Evolutionary conservation across 371 early-diverging fungal species (phyloP).

Genomic region (Circinella minor): DNA sequence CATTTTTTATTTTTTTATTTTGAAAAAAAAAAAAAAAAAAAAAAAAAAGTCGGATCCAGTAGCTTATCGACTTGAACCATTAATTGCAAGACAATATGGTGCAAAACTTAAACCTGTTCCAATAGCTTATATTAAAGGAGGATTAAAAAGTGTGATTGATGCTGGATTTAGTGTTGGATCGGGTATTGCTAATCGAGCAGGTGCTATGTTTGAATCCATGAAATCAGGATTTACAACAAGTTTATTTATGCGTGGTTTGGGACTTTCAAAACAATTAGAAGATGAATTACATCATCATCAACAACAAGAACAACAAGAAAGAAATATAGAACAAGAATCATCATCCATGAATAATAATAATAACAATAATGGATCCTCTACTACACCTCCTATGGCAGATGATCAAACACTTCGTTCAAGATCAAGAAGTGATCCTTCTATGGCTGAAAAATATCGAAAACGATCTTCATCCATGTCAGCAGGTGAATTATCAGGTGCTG

Average conservation of each 20-base stretch:
- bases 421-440: constrained; percentile 33
- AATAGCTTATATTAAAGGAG: constrained; percentile 85
- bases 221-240: constrained; percentile 60
- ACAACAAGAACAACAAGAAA: not conserved
- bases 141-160: constrained; percentile 70
- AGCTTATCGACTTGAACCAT: constrained; percentile 76
- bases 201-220: constrained; percentile 70
- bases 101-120: constrained; percentile 66
- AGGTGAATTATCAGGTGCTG: constrained; percentile 31
- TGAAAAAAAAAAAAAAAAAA: too few species aligned
- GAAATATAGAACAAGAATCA: not conserved
- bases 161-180: constrained; percentile 67
- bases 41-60: constrained; percentile 50
- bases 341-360: too few species aligned
- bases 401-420: constrained; percentile 17
- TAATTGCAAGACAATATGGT: constrained; percentile 59
- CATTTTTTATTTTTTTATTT: too few species aligned
- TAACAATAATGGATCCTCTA: too few species aligned
- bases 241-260: constrained; percentile 60
- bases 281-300: constrained; percentile 6
- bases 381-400: constrained; percentile 11
- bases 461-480: constrained; percentile 1
- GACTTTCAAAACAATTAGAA: constrained; percentile 34
- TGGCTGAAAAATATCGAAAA: constrained; percentile 14
- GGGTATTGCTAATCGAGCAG: constrained; percentile 72